These are phyloP conservation scores for Monosporozyma servazzii DNA, from an alignment of 805 yeast species.

Conservation along the genomic window DNA sequence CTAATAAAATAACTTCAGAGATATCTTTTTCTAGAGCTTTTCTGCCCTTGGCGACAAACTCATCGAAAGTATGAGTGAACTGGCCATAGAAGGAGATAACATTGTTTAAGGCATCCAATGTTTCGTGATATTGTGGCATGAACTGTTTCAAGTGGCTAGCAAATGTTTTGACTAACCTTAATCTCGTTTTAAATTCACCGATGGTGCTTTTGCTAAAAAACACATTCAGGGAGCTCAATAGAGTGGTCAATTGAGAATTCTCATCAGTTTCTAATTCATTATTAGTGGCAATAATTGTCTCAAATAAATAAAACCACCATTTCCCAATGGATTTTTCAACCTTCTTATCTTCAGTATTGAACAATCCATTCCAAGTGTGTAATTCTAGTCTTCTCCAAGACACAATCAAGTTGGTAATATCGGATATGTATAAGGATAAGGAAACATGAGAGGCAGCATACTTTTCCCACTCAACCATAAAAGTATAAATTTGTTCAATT, in stretches of 20 bases:
- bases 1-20: conserved; percentile 73
- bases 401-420: conserved; percentile 60
- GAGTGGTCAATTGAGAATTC: conserved; percentile 6
- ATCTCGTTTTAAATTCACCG: conserved; percentile 62
- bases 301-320: conserved; percentile 92
- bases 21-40: conserved; percentile 66
- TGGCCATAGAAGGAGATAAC: conserved; percentile 58
- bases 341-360: conserved; percentile 50
- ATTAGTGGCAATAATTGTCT: conserved; percentile 51
- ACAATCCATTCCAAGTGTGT: conserved; percentile 72
- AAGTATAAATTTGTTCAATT: conserved; percentile 77
- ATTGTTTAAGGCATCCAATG: conserved; percentile 21
- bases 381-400: conserved; percentile 88
- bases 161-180: conserved; percentile 58
- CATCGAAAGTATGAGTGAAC: conserved; percentile 44
- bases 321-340: conserved; percentile 48
- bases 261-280: conserved; percentile 19
- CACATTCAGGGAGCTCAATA: conserved; percentile 55
- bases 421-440: conserved; percentile 44
- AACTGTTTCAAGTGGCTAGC: conserved; percentile 39
- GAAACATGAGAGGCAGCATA: conserved; percentile 77
- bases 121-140: conserved; percentile 18
- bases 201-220: conserved; percentile 66
- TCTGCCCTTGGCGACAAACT: conserved; percentile 37
- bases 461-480: conserved; percentile 86